A percentile compares a stretch with the other conserved stretches of the same genome.
Evolutionary conservation across 2,329 filamentous ascomycete species (phyloP).

Genomic region (Talaromyces sp.): DNA sequence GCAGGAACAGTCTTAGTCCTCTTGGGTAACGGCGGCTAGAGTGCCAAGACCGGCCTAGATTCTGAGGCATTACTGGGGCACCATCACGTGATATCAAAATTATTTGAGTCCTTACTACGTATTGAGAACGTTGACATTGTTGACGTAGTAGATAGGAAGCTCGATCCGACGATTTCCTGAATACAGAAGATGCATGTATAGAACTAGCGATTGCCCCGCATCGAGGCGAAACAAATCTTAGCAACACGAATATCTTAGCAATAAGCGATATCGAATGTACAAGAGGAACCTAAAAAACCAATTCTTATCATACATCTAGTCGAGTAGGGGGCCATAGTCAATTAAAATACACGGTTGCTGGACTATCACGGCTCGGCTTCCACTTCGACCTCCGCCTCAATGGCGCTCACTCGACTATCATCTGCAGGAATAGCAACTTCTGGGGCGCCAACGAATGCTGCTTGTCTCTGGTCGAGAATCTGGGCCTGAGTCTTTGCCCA

Average conservation of each 20-base stretch:
- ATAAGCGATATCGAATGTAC: not conserved
- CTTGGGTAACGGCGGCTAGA: not conserved
- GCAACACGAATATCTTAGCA: not conserved
- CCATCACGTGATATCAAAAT: not conserved
- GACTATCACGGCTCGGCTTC: not conserved
- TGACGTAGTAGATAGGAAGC: not conserved
- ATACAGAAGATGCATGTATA: not conserved
- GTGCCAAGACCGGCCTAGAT: not conserved
- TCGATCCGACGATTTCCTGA: too few relatives aligned
- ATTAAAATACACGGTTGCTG: not conserved
- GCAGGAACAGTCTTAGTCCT: not conserved
- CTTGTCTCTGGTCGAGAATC: conserved; percentile 46
- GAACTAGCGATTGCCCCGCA: not conserved
- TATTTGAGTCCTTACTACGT: not conserved
- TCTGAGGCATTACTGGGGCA: not conserved
- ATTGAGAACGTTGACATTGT: not conserved
- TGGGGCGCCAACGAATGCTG: conserved; percentile 40
- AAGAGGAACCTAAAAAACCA: not conserved
- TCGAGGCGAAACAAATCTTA: not conserved
- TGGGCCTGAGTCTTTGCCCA: conserved; percentile 64
- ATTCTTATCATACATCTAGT: not conserved
- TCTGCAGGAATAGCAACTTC: conserved; percentile 38
- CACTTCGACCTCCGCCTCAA: conserved; percentile 4
- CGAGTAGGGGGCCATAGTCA: not conserved
- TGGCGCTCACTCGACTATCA: conserved; percentile 24